Percentiles rank a stretch among this genome's conserved stretches.
phyloP scores from a whole-genome alignment of 2,329 filamentous ascomycete species.

The Cadophora sp. region DNA sequence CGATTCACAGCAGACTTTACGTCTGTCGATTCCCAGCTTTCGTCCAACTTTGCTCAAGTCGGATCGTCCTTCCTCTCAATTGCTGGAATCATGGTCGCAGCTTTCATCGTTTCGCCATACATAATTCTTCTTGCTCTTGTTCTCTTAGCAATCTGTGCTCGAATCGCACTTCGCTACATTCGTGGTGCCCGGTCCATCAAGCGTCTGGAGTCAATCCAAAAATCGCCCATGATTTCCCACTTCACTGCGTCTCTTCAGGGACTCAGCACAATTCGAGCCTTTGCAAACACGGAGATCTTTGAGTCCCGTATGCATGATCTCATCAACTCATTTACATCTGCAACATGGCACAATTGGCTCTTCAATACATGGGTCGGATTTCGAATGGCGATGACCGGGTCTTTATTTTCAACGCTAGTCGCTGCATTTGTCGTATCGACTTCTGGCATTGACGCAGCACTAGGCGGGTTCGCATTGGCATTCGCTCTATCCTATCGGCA shows the following conservation, averaged over 20 bases:
- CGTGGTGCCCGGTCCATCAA: slow-evolving; percentile 74
- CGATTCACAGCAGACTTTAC: slow-evolving; percentile 81
- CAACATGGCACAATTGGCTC: slow-evolving; percentile 65
- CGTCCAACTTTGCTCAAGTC: slow-evolving; percentile 67
- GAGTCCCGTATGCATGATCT: slow-evolving; percentile 70
- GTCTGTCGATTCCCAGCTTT: slow-evolving; percentile 71
- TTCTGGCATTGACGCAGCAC: slow-evolving; percentile 66
- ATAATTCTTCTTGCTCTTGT: slow-evolving; percentile 68
- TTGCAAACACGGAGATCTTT: slow-evolving; percentile 69
- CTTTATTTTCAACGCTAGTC: slow-evolving; percentile 70
- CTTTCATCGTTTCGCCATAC: slow-evolving; percentile 69
- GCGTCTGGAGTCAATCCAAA: slow-evolving; percentile 75
- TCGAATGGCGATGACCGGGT: slow-evolving; percentile 72
- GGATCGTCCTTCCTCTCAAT: slow-evolving; percentile 64
- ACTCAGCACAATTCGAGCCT: slow-evolving; percentile 77
- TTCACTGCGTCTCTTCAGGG: slow-evolving; percentile 76
- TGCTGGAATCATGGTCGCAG: slow-evolving; percentile 70
- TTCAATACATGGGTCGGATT: slow-evolving; percentile 72
- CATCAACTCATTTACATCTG: slow-evolving; percentile 71
- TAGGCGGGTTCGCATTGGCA: slow-evolving; percentile 76
- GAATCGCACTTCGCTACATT: slow-evolving; percentile 57
- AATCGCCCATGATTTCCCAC: slow-evolving; percentile 74
- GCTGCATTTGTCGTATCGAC: slow-evolving; percentile 67
- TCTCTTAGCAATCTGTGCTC: slow-evolving; percentile 53
- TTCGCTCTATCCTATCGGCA: slow-evolving; percentile 73